Evolutionary conservation across 345 rosid species (phyloP).

Genomic region (Dipteronia dyeriana): DNA sequence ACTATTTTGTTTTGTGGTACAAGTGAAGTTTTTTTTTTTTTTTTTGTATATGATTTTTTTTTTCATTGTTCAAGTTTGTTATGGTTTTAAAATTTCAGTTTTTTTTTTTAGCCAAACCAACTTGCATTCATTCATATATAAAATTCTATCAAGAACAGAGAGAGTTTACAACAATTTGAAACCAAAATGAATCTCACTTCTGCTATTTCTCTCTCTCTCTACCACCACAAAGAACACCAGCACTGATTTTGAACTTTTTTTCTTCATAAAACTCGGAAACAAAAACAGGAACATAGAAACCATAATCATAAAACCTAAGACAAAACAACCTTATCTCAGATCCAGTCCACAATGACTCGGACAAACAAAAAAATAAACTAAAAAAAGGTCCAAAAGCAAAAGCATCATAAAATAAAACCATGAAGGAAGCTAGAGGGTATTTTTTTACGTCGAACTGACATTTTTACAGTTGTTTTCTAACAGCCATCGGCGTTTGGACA

Average conservation of each 20-base stretch:
- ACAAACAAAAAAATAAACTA: background rate
- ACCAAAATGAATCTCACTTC: constrained; percentile 23
- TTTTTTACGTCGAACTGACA: background rate
- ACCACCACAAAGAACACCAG: background rate
- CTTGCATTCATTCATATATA: constrained; percentile 34
- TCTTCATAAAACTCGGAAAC: background rate
- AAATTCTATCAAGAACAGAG: constrained; percentile 38
- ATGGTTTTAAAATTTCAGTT: too few relatives aligned
- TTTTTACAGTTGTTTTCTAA: constrained; percentile 21
- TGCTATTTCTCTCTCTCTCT: background rate
- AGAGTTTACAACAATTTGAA: constrained; percentile 24
- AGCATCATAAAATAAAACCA: background rate
- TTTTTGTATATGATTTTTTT: too few relatives aligned
- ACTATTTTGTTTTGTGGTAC: too few relatives aligned
- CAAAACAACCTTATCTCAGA: background rate
- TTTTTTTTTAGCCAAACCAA: too few relatives aligned
- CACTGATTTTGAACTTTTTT: constrained; percentile 19
- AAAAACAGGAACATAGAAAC: background rate
- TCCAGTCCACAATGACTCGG: background rate
- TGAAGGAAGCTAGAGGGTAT: background rate
- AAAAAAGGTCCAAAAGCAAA: background rate
- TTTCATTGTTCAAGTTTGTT: too few relatives aligned
- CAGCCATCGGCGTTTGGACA: constrained; percentile 61
- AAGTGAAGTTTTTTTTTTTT: too few relatives aligned
- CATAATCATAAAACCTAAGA: background rate